These are phyloP conservation scores for Puccinia triticina DNA, from an alignment of 1,284 basidiomycete species.

Conservation along the genomic window DNA sequence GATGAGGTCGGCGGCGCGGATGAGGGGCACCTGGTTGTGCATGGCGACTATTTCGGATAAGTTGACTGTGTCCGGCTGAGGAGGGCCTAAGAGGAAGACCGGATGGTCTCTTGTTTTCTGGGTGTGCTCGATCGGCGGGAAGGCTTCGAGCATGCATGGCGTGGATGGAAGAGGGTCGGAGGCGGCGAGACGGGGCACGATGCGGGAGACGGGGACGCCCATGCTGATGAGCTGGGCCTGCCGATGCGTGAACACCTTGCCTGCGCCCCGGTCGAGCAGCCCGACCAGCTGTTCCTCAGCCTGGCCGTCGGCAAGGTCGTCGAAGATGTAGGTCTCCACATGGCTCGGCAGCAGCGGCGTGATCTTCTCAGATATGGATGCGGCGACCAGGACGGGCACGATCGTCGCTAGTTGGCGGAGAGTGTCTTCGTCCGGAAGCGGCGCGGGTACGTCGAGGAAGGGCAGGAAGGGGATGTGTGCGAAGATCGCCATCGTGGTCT, in stretches of 20 bases:
- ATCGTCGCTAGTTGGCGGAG: constrained; percentile 9
- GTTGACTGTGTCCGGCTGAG: neutral
- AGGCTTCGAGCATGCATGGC: neutral
- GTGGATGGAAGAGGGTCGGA: neutral
- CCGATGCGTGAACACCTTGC: constrained; percentile 36
- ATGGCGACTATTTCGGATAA: neutral
- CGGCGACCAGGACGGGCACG: constrained; percentile 32
- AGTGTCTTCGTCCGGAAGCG: neutral
- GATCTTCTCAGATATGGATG: constrained; percentile 7
- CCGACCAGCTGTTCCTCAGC: neutral
- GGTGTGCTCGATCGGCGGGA: neutral
- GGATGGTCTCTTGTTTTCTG: neutral
- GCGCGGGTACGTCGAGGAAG: neutral
- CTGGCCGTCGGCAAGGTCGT: neutral
- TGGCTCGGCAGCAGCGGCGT: neutral
- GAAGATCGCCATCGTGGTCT: too few relatives aligned
- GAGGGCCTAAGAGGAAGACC: constrained; percentile 30
- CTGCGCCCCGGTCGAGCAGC: constrained; percentile 6
- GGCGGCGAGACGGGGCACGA: constrained; percentile 6
- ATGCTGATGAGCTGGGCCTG: neutral
- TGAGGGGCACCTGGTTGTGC: constrained; percentile 3
- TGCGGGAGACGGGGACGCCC: constrained; percentile 10
- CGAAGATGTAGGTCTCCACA: constrained; percentile 24
- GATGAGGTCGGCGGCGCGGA: constrained; percentile 11
- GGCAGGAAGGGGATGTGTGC: constrained; percentile 35